phyloP scores from a whole-genome alignment of 306 rosid species.

The Delonix regia region DNA sequence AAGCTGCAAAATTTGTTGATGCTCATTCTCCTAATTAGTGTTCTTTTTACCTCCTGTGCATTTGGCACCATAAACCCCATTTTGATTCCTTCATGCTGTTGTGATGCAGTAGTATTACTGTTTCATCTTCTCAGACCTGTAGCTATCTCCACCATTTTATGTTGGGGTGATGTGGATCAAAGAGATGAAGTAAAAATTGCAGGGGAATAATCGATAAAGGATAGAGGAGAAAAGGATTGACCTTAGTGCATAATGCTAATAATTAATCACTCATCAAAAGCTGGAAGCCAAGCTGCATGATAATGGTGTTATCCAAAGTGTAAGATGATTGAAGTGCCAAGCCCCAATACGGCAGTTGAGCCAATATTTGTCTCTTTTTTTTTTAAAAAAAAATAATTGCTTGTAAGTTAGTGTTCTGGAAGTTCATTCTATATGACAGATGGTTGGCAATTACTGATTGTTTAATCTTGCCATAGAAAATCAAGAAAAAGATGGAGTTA shows the following conservation, averaged over 20 bases:
- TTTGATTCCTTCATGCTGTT: not conserved
- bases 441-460: conserved; percentile 27
- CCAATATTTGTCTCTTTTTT: not conserved
- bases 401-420: not conserved
- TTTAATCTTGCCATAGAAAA: conserved; percentile 50
- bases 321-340: not conserved
- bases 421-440: not conserved
- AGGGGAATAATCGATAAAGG: not conserved
- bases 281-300: not conserved
- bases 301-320: not conserved
- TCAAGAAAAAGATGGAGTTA: conserved; percentile 82
- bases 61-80: not conserved
- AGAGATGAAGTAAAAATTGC: not conserved
- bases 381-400: conserved; percentile 8
- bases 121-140: not conserved
- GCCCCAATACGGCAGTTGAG: not conserved
- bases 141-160: not conserved
- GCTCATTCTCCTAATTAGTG: not conserved
- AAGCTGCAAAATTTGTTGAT: not conserved
- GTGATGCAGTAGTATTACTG: not conserved
- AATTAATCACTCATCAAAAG: not conserved
- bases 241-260: not conserved
- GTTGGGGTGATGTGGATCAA: not conserved
- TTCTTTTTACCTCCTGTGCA: not conserved
- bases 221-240: not conserved